Conservation (phyloP, 176 grass and related monocot genomes). For the Tillandsia fasciculata region DNA sequence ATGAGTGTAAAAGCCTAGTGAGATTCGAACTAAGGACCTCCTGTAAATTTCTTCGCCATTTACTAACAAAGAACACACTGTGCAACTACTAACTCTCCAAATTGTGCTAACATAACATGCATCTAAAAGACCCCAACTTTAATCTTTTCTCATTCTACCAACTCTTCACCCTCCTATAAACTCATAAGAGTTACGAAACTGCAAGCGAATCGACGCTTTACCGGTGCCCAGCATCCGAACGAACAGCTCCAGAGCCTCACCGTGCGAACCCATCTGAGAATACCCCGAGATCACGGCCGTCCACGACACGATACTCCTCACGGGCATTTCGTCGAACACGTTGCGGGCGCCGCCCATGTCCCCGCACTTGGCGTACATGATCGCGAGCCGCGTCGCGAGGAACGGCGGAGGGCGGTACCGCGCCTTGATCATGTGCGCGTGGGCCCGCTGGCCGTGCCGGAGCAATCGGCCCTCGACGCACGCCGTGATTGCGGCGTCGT, state of each 20-base stretch:
- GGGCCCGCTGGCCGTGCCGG: constrained; percentile 35
- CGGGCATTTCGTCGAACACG: constrained; percentile 49
- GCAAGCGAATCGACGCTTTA: constrained; percentile 20
- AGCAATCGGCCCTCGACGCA: constrained; percentile 31
- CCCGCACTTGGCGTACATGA: constrained; percentile 45
- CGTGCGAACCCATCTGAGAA: constrained; percentile 23
- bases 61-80: no score
- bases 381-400: constrained; percentile 42
- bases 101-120: no score
- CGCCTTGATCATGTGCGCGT: constrained; percentile 43
- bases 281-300: constrained; percentile 72
- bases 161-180: no score
- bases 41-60: no score
- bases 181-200: not conserved
- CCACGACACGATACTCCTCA: constrained; percentile 56
- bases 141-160: not conserved
- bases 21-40: no score
- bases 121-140: not conserved
- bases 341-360: constrained; percentile 45
- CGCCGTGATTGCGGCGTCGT: constrained; percentile 39
- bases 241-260: constrained; percentile 37
- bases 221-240: constrained; percentile 38
- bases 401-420: constrained; percentile 36
- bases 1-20: no score
- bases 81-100: no score